Base-by-base conservation (phyloP, 2,329 filamentous ascomycete species). In the Fusarium nanum region DNA sequence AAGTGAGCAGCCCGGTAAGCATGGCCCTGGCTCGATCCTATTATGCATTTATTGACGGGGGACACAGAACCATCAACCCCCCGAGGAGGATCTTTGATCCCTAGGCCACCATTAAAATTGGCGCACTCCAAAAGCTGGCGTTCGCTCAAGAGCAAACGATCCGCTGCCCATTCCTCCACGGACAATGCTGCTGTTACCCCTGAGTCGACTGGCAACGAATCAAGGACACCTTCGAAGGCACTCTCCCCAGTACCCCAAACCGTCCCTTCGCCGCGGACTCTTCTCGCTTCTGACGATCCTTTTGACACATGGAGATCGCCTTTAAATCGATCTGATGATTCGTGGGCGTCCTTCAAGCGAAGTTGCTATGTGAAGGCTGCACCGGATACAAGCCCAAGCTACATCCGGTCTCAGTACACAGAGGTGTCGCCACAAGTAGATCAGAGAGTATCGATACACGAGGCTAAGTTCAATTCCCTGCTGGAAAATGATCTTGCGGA, bases 61-160 rank as follows among this genome's bases (percentile, higher is more conserved):
- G 16, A 18, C 23, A 25, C 34, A 64, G 67, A 32, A 32, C 14
- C 50, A 13, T 49, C 28, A 6, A 41, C 42, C 5, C 40, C 67
- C 18, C 28, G 32, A 7, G 46, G 32, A 20, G 32, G 40, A 28
- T 53, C 61, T 4, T 40, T 48, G 11, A 7, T 50, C 18, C 14
- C 52, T 45, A 46, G 27, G 3, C 47, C 64, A n/a, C 46, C 50
- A 3, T 50, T 54, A 11, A 60, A 56, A 25, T 23, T 67, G 18
- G 42, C 62, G 27, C 57, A 68, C 14, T 72, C 66, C 13, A 64
- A 66, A 40, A 73, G 56, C 48, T 72, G 59, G 61, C 58, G 63
- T 27, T 60, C 56, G 1, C 61, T 61, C 34, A 57, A 59, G 20
- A 56, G 30, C 12, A 65, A 30, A 22, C 34, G 27, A 7, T 58